Conservation (phyloP, 2,329 filamentous ascomycete species). For the Cercospora berteroae region DNA sequence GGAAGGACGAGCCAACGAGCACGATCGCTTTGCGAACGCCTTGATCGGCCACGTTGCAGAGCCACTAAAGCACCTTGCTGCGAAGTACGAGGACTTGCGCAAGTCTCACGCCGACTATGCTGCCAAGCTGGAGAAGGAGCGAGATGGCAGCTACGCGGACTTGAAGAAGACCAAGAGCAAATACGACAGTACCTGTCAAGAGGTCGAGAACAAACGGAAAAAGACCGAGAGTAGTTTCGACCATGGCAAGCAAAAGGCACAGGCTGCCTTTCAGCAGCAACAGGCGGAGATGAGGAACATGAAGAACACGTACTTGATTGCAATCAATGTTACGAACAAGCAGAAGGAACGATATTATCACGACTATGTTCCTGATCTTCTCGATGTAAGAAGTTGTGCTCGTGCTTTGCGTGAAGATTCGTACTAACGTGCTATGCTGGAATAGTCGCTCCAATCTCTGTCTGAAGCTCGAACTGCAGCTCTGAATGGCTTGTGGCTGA, state of each 20-base stretch:
- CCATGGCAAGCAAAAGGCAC: slow-evolving; percentile 78
- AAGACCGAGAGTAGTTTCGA: slow-evolving; percentile 94
- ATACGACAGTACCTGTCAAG: slow-evolving; percentile 89
- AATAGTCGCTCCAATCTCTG: slow-evolving; percentile 75
- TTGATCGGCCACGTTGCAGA: slow-evolving; percentile 80
- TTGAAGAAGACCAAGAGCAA: slow-evolving; percentile 87
- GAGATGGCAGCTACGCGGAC: slow-evolving; percentile 78
- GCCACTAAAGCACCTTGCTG: slow-evolving; percentile 71
- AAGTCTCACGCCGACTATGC: slow-evolving; percentile 90
- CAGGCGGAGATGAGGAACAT: slow-evolving; percentile 92
- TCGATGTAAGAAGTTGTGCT: slow-evolving; percentile 63
- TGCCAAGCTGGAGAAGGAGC: slow-evolving; percentile 82
- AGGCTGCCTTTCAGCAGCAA: slow-evolving; percentile 88
- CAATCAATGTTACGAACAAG: slow-evolving; percentile 95
- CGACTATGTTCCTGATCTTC: slow-evolving; percentile 88
- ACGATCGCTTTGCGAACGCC: slow-evolving; percentile 79
- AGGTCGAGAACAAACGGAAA: slow-evolving; percentile 90
- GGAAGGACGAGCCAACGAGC: slow-evolving; percentile 82
- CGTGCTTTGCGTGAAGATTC: not conserved
- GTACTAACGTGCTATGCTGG: slow-evolving; percentile 8
- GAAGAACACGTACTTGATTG: slow-evolving; percentile 97
- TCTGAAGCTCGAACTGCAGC: slow-evolving; percentile 83
- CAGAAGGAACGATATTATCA: slow-evolving; percentile 97
- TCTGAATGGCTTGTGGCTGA: slow-evolving; percentile 80
- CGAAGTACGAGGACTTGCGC: slow-evolving; percentile 83